Percentiles rank a stretch among this genome's conserved stretches.
Conservation (phyloP, 768 basidiomycete species). For the Lanmaoa pseudosensibilis region DNA sequence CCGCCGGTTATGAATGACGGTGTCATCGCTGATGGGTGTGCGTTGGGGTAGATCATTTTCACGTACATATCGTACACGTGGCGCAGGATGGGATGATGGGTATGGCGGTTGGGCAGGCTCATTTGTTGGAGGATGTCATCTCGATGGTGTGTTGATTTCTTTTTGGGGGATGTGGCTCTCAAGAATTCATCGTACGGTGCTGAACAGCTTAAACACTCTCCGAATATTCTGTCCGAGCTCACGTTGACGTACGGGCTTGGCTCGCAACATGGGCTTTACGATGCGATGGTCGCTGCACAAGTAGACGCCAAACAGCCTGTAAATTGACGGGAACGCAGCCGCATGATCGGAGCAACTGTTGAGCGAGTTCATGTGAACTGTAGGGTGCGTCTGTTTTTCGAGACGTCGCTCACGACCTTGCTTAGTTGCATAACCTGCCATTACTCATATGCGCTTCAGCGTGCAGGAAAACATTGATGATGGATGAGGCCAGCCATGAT, state of each 20-base stretch:
- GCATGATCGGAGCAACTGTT: not conserved
- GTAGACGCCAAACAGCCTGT: not conserved
- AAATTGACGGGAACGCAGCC: not conserved
- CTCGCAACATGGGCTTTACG: constrained; percentile 72
- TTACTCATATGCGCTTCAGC: not conserved
- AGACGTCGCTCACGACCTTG: not conserved
- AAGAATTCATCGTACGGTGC: not conserved
- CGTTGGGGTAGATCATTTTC: constrained; percentile 81
- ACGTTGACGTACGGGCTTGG: constrained; percentile 84
- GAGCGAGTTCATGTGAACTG: not conserved
- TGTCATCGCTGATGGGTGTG: not conserved
- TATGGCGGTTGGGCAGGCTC: constrained; percentile 86
- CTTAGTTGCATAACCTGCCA: not conserved
- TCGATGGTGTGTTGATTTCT: constrained; percentile 55
- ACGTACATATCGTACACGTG: constrained; percentile 87
- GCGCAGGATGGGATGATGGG: constrained; percentile 59
- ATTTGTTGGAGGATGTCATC: constrained; percentile 90
- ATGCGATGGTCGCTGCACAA: constrained; percentile 43
- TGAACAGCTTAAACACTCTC: constrained; percentile 62
- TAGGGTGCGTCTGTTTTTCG: not conserved
- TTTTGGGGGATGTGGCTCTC: too few relatives aligned
- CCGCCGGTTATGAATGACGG: not conserved
- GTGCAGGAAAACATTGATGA: not conserved
- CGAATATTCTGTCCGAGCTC: constrained; percentile 62
- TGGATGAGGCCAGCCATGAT: not conserved